Evolutionary conservation across 306 rosid genomes (phyloP).

Genomic region (Lathyrus oleraceus): DNA sequence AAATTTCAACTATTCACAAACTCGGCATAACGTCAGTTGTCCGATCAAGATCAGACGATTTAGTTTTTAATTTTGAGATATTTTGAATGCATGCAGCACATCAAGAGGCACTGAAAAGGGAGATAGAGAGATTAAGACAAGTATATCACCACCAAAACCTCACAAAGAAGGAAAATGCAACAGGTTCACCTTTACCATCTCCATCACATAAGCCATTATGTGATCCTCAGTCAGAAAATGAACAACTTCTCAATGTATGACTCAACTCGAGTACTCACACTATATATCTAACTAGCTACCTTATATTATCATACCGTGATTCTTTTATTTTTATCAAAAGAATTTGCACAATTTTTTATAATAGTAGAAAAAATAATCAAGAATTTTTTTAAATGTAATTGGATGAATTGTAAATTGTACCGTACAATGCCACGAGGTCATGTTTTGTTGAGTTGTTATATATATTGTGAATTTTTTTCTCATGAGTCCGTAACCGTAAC

Average conservation of each 20-base stretch:
- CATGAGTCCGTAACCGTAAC: not conserved
- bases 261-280: not conserved
- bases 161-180: conserved; percentile 46
- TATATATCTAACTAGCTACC: conserved; percentile 20
- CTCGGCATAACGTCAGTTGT: no score
- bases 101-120: conserved; percentile 96
- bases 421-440: conserved; percentile 17
- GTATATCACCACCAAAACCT: conserved; percentile 79
- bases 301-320: conserved; percentile 32
- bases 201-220: conserved; percentile 35
- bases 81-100: conserved; percentile 68
- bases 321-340: conserved; percentile 38
- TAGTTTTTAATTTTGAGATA: no score
- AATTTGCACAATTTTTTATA: conserved; percentile 35
- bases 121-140: conserved; percentile 89
- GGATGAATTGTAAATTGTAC: conserved; percentile 25
- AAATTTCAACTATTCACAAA: no score
- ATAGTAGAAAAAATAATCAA: not conserved
- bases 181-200: conserved; percentile 41
- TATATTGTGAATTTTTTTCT: conserved; percentile 28
- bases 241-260: conserved; percentile 59
- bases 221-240: conserved; percentile 50
- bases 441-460: not conserved
- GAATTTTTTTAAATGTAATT: no score
- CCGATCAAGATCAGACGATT: no score